phyloP scores from a whole-genome alignment of 1,284 basidiomycete species.

The Marasmius sp. region DNA sequence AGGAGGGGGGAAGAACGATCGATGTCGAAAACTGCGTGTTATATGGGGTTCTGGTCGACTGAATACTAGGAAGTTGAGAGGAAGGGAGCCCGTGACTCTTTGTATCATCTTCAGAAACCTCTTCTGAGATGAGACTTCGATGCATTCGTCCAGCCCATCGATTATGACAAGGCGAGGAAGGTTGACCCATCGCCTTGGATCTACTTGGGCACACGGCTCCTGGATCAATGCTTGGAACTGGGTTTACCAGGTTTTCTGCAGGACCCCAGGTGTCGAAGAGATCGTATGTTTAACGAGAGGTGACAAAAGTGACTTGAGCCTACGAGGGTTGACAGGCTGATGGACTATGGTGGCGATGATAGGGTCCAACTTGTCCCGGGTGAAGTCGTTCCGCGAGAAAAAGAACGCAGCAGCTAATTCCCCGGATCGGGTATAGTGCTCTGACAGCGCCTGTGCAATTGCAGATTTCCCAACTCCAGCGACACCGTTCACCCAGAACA shows the following conservation, averaged over 20 bases:
- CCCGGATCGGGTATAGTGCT: not conserved
- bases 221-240: not conserved
- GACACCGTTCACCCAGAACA: not conserved
- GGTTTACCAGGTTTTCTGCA: not conserved
- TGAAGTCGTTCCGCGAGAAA: not conserved
- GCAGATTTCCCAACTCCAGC: not conserved
- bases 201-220: not conserved
- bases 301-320: not conserved
- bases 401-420: not conserved
- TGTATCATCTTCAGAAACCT: not conserved
- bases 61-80: not conserved
- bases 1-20: not conserved
- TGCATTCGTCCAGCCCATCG: not conserved
- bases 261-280: not conserved
- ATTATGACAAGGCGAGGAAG: not conserved
- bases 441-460: not conserved
- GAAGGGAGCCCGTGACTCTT: not conserved
- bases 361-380: not conserved
- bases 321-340: not conserved
- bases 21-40: not conserved
- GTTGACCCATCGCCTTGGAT: not conserved
- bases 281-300: not conserved
- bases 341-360: not conserved
- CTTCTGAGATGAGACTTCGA: not conserved
- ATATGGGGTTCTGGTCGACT: not conserved